Percentiles rank a stretch among this genome's conserved stretches.
Evolutionary conservation across 2,329 filamentous ascomycete genomes (phyloP).

Genomic region (Didymella glomerata): DNA sequence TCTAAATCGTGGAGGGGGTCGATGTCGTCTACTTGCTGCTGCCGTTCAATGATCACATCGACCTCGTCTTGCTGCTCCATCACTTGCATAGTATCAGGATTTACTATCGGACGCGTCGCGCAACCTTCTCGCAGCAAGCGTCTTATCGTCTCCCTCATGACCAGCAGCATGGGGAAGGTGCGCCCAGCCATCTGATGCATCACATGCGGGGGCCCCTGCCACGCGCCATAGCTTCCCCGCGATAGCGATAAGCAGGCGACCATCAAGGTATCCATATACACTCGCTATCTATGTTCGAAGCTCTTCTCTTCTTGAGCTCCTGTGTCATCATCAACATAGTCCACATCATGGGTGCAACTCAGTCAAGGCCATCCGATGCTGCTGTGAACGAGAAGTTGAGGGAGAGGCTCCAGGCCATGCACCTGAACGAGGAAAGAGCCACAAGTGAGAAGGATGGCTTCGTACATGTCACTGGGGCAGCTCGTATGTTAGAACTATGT

Average conservation of each 20-base stretch:
- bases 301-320: slow-evolving; percentile 7
- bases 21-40: background rate
- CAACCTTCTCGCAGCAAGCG: background rate
- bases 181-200: slow-evolving; percentile 18
- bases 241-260: slow-evolving; percentile 20
- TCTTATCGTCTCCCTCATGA: slow-evolving; percentile 5
- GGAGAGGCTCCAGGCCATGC: slow-evolving; percentile 55
- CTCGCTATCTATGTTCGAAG: slow-evolving; percentile 5
- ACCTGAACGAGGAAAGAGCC: slow-evolving; percentile 54
- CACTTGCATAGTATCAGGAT: too few species aligned
- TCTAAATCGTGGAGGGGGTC: too few species aligned
- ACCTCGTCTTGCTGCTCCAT: background rate
- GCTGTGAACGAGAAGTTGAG: slow-evolving; percentile 52
- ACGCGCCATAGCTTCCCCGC: slow-evolving; percentile 17
- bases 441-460: slow-evolving; percentile 62
- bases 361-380: slow-evolving; percentile 48
- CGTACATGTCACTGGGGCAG: slow-evolving; percentile 60
- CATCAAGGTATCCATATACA: slow-evolving; percentile 16
- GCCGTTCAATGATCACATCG: background rate
- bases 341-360: slow-evolving; percentile 45
- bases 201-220: slow-evolving; percentile 13
- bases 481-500: slow-evolving; percentile 36
- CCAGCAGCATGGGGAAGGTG: slow-evolving; percentile 8
- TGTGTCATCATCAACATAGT: slow-evolving; percentile 5
- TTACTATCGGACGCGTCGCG: background rate